Conservation (phyloP, 768 basidiomycete species). For the Lactifluus hygrophoroides region DNA sequence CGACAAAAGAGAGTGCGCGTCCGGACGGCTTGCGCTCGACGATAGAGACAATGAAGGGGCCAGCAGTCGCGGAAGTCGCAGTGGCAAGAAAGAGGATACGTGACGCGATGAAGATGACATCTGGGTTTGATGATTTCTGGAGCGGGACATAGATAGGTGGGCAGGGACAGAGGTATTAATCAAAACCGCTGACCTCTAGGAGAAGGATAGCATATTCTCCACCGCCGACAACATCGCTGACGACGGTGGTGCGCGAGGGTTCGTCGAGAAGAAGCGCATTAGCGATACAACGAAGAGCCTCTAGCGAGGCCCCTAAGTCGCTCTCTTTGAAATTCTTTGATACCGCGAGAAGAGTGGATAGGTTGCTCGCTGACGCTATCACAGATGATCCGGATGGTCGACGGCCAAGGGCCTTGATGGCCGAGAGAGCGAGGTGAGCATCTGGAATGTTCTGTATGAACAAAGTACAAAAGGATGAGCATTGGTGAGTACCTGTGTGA, state of each 20-base stretch:
- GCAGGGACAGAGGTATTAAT: neutral
- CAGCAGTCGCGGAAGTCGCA: conserved; percentile 41
- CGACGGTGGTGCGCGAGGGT: conserved; percentile 46
- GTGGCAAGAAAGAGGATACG: conserved; percentile 73
- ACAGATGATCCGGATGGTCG: conserved; percentile 58
- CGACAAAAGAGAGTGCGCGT: conserved; percentile 41
- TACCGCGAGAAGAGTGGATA: conserved; percentile 47
- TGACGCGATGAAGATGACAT: conserved; percentile 64
- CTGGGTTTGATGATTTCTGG: conserved; percentile 53
- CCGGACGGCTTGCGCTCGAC: conserved; percentile 57
- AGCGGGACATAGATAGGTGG: neutral
- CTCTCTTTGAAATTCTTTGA: conserved; percentile 45
- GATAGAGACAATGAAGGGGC: conserved; percentile 41
- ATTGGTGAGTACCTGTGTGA: conserved; percentile 6
- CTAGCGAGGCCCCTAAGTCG: conserved; percentile 47
- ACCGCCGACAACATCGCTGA: conserved; percentile 53
- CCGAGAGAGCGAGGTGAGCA: conserved; percentile 53
- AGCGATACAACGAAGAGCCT: conserved; percentile 69
- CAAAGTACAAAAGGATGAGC: neutral
- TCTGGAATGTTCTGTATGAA: conserved; percentile 36
- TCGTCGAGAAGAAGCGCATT: conserved; percentile 71
- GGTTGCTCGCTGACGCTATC: conserved; percentile 45
- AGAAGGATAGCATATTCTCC: conserved; percentile 47
- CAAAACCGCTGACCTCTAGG: conserved; percentile 43
- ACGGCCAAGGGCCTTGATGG: conserved; percentile 69